Base-by-base conservation (phyloP, 2,329 filamentous ascomycete species). In the Paecilomyces fulvus region DNA sequence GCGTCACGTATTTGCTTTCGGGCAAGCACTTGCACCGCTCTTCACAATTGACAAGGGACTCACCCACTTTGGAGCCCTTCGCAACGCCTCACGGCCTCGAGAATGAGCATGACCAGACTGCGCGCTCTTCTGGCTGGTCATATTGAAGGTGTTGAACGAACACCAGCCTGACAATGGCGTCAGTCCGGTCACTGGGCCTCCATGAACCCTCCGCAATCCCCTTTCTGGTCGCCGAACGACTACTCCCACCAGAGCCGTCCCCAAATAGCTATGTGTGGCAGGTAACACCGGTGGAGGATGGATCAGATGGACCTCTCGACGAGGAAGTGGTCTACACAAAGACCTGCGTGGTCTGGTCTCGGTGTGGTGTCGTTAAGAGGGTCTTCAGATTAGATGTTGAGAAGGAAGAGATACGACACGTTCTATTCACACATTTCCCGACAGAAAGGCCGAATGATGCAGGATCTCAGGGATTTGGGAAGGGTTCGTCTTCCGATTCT, bases 111-210 rank as follows among this genome's bases (percentile, higher is more conserved):
- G 37, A n/a, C 20, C 37, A 51, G 28, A 54, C 55, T 58, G 53
- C 48, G 52, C 51, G 46, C 28, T 43, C 25, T 23, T 31, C 8
- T 25, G 25, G 12, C 50, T 21, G 28, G 55, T 21, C 46, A 55
- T 30, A 53, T 53, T 43, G 37, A 43, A 43, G 37, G 37, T 17
- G 37, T 43, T 43, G 37, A 20, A 43, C 37, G 17, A 43, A 43
- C 37, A 12, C 37, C 37, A 17, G 37, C 17, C 37, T 61, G 63
- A 73, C 65, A 67, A 99, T 99, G 95, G 92, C 92, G 64, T 86
- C 88, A 70, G 84, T 96, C 75, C 89, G 85, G 73, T 96, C 92
- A 62, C 83, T 96, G 67, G 94, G 94, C 72, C 80, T 96, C 68
- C 92, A 97, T 78, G 86, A 88, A 76, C 92, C 95, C 59, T 84